Evolutionary conservation across 768 basidiomycete species (phyloP), one percentile per base, ranked within the genome.

Genomic region (Chlorophyllum brunneum): DNA sequence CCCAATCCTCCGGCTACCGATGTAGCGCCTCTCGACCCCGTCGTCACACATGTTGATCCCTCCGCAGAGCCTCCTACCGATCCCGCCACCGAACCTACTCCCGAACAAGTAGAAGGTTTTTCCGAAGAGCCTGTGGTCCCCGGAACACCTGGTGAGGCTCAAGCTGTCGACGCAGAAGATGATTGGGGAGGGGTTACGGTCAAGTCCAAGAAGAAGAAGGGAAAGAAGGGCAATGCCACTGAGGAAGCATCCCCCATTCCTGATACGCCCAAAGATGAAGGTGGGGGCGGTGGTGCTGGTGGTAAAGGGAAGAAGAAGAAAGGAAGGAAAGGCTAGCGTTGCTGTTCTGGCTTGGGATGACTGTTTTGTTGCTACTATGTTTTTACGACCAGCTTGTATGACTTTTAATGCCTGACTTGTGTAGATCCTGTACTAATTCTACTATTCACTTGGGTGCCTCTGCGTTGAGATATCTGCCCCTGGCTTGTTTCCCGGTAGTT

Each of bases 181-280:
- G 59, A 45, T 4, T 58, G 43, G 36, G 59, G 52, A 26, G n/a
- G n/a, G n/a, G 44, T 50, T 26, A 46, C 48, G 34, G 56, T 54
- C 27, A 58, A 55, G 36, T 29, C 41, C 39, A 61, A 61, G 51
- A 59, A 58, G 42, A 58, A 60, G 52, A 59, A 62, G 54, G 57
- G 59, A 23, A 61, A 61, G 40, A 65, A 66, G 46, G 50, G 58
- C 55, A 10, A 15, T 22, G 26, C 7, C n/a, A 26, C 2, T 27
- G 24, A 15, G 9, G 40, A n/a, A 29, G 26, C 24, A 1, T 5
- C 24, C 27, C 31, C 15, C 15, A 31, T 7, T n/a, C n/a, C n/a
- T n/a, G n/a, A n/a, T n/a, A 24, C 26, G 16, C 36, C 36, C 9
- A 40, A 29, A 18, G 6, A 18, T 41, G 37, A 39, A 13, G 36